Conservation (phyloP, 2,329 filamentous ascomycete species). For the Colletotrichum godetiae region DNA sequence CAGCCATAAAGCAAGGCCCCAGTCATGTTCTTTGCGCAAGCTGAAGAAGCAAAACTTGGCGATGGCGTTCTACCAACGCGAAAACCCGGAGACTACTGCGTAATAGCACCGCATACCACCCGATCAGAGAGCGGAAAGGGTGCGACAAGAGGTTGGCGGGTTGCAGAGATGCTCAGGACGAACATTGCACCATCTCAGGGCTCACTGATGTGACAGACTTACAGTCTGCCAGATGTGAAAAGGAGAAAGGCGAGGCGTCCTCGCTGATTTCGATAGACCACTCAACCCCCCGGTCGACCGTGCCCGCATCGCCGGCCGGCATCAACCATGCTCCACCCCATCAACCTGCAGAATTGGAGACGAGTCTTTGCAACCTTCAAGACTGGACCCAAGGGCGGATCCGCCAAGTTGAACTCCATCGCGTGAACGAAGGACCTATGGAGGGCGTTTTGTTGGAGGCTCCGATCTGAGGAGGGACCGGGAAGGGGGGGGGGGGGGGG, state of each 20-base stretch:
- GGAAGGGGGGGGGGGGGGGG: neutral
- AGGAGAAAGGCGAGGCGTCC: neutral
- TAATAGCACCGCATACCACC: neutral
- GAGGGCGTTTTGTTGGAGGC: conserved; percentile 9
- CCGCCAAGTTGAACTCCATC: neutral
- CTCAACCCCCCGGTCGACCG: neutral
- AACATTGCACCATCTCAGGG: conserved; percentile 28
- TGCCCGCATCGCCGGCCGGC: neutral
- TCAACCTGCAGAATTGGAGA: conserved; percentile 13
- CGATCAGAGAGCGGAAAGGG: neutral
- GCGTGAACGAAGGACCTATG: neutral
- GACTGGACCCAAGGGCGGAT: neutral
- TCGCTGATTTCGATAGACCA: neutral
- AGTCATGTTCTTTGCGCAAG: neutral
- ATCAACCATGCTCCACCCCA: conserved; percentile 8
- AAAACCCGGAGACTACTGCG: neutral
- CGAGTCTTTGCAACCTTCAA: neutral
- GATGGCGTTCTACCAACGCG: neutral
- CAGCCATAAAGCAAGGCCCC: neutral
- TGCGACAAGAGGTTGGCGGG: neutral
- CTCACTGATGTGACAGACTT: conserved; percentile 24
- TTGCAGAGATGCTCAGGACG: neutral
- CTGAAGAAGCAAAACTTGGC: neutral
- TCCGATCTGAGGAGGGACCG: conserved; percentile 18
- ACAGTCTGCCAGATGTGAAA: neutral